phyloP scores from a whole-genome alignment of 805 yeast genomes.

The Candida gorgasii region DNA sequence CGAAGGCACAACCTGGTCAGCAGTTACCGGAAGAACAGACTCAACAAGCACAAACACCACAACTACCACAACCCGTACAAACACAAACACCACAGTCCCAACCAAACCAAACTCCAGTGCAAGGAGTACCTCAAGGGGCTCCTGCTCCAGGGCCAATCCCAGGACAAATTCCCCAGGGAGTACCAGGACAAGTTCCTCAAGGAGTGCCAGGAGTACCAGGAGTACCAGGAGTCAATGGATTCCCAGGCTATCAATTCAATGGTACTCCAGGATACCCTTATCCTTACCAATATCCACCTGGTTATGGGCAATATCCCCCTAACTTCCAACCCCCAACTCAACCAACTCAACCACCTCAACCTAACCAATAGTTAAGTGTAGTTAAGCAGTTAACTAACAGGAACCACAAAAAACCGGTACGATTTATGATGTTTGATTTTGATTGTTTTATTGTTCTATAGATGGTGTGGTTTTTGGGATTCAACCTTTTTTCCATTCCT shows the following conservation, averaged over 20 bases:
- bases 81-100: background rate
- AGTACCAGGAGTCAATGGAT: background rate
- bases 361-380: slow-evolving; percentile 3
- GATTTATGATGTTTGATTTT: slow-evolving; percentile 4
- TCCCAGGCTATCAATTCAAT: slow-evolving; percentile 14
- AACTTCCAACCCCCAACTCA: background rate
- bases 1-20: slow-evolving; percentile 47
- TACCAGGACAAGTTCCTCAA: background rate
- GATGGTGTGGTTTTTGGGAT: slow-evolving; percentile 9
- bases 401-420: no score
- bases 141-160: background rate
- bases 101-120: slow-evolving; percentile 2
- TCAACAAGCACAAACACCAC: slow-evolving; percentile 19
- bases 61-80: slow-evolving; percentile 11
- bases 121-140: no score
- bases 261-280: slow-evolving; percentile 9
- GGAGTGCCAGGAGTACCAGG: slow-evolving; percentile 1
- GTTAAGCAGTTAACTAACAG: no score
- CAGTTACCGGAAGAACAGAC: slow-evolving; percentile 13
- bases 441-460: slow-evolving; percentile 1
- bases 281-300: slow-evolving; percentile 7
- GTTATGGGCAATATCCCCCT: slow-evolving; percentile 17
- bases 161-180: background rate
- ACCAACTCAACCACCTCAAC: slow-evolving; percentile 1
- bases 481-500: slow-evolving; percentile 7